Evolutionary conservation across 2,329 filamentous ascomycete genomes (phyloP).

Genomic region (Lanzia echinophila): DNA sequence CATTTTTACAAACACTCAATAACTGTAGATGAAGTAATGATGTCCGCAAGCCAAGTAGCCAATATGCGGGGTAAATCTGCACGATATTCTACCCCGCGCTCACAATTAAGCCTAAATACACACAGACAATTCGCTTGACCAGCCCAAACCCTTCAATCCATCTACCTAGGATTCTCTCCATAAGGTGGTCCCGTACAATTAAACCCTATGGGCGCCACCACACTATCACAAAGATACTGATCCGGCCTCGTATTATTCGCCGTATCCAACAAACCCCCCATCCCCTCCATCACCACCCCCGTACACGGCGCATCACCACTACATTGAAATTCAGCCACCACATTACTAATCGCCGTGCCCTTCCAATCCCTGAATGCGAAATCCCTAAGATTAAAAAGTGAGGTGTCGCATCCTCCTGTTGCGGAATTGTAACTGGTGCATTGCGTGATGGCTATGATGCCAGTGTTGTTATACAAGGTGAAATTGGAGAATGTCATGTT

Average conservation of each 20-base stretch:
- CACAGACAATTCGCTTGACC: too few relatives aligned
- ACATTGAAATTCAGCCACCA: slow-evolving; percentile 30
- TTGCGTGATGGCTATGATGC: slow-evolving; percentile 32
- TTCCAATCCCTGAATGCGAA: slow-evolving; percentile 21
- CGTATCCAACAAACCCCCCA: slow-evolving; percentile 1
- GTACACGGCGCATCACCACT: slow-evolving; percentile 23
- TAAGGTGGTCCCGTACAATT: slow-evolving; percentile 6
- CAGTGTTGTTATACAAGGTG: not conserved
- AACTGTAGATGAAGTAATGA: too few relatives aligned
- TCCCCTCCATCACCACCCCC: not conserved
- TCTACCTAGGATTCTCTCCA: slow-evolving; percentile 8
- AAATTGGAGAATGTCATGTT: slow-evolving; percentile 7
- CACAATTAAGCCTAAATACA: too few relatives aligned
- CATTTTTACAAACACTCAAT: too few relatives aligned
- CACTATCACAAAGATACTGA: slow-evolving; percentile 5
- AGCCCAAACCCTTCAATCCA: too few relatives aligned
- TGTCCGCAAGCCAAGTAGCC: too few relatives aligned
- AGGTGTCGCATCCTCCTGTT: slow-evolving; percentile 34
- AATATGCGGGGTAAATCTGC: too few relatives aligned
- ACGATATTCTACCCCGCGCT: too few relatives aligned
- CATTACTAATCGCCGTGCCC: slow-evolving; percentile 14
- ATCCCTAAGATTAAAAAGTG: slow-evolving; percentile 33
- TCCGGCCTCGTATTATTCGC: slow-evolving; percentile 1
- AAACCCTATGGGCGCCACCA: not conserved
- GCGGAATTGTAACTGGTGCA: slow-evolving; percentile 34